Percentiles rank a stretch among this genome's conserved stretches.
Conservation (phyloP, 129 eudicot genomes). For the Tagetes erecta region DNA sequence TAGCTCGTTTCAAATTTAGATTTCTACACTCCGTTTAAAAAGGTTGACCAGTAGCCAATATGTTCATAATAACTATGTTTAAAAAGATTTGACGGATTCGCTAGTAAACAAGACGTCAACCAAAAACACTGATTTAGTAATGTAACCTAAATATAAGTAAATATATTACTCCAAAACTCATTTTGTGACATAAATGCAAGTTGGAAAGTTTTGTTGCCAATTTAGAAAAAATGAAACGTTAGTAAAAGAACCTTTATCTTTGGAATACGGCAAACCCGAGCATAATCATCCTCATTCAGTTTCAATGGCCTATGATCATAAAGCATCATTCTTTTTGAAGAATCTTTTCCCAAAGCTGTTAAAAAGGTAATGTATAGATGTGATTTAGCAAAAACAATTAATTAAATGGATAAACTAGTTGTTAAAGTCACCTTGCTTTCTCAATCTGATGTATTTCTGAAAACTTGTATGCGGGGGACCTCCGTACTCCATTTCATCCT, state of each 20-base stretch:
- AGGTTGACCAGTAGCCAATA: neutral
- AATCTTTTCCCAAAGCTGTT: conserved; percentile 23
- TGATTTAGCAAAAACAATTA: neutral
- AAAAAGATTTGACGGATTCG: neutral
- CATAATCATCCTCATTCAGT: conserved; percentile 57
- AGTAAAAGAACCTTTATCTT: conserved; percentile 43
- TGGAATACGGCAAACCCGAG: conserved; percentile 54
- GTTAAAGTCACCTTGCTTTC: conserved; percentile 44
- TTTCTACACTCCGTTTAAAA: neutral
- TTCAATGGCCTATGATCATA: conserved; percentile 59
- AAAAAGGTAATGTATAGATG: conserved; percentile 6
- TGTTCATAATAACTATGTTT: neutral
- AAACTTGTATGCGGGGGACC: conserved; percentile 42
- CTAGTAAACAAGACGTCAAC: neutral
- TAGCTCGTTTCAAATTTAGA: neutral
- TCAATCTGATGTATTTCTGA: conserved; percentile 58
- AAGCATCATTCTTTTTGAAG: conserved; percentile 30
- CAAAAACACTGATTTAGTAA: neutral
- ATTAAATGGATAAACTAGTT: neutral
- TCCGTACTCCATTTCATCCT: conserved; percentile 59
- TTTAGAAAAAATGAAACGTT: neutral
- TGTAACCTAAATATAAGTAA: neutral
- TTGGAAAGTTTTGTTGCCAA: neutral
- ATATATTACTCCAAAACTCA: neutral
- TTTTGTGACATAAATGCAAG: neutral